Evolutionary conservation across 2,329 filamentous ascomycete species (phyloP).

Genomic region (Aureobasidium vineae): DNA sequence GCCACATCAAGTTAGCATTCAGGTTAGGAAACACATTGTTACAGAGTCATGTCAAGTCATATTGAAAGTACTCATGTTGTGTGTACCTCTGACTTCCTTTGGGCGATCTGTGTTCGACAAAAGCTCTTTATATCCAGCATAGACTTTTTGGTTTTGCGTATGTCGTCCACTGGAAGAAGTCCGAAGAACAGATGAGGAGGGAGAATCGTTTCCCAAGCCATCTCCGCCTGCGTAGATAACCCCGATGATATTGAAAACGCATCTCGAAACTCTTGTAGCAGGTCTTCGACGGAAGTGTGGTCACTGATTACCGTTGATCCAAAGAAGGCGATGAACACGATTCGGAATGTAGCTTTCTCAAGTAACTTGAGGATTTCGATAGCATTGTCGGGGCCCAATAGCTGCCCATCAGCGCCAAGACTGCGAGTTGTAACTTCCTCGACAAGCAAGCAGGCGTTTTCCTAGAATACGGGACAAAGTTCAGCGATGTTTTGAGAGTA

Average conservation of each 20-base stretch:
- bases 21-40: background rate
- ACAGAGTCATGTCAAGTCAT: background rate
- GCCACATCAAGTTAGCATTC: background rate
- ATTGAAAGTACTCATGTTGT: background rate
- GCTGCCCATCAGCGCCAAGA: background rate
- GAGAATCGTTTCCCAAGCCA: constrained; percentile 20
- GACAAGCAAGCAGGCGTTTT: background rate
- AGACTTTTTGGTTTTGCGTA: constrained; percentile 5
- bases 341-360: background rate
- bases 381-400: background rate
- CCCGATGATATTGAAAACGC: constrained; percentile 19
- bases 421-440: background rate
- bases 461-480: constrained; percentile 5
- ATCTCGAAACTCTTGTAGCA: constrained; percentile 7
- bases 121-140: background rate
- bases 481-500: background rate
- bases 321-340: background rate
- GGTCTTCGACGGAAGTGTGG: background rate
- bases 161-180: background rate
- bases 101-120: constrained; percentile 6
- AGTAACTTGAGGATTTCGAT: constrained; percentile 9
- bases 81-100: constrained; percentile 1
- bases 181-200: constrained; percentile 12
- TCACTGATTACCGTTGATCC: background rate
- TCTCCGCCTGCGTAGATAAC: background rate